Evolutionary conservation across 352 stramenopile species (phyloP).

Genomic region (Pythium phragmitis): DNA sequence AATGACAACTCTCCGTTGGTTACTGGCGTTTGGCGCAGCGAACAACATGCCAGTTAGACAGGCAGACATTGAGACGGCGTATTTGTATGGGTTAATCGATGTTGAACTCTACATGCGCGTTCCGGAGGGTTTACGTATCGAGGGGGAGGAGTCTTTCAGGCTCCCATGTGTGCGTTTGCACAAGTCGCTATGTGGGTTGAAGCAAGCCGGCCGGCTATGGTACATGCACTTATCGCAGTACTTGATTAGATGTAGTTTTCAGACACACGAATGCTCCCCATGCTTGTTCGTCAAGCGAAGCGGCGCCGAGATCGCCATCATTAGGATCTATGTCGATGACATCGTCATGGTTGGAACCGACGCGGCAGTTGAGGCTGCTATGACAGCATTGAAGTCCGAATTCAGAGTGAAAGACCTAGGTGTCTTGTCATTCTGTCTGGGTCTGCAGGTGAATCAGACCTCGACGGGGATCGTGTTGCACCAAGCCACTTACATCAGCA

Average conservation of each 20-base stretch:
- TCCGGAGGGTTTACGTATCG: constrained; percentile 21
- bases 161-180: constrained; percentile 16
- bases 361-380: constrained; percentile 19
- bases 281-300: constrained; percentile 24
- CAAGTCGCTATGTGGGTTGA: constrained; percentile 23
- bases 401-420: constrained; percentile 26
- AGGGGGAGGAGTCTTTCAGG: constrained; percentile 20
- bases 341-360: constrained; percentile 25
- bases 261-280: constrained; percentile 19
- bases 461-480: constrained; percentile 22
- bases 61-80: constrained; percentile 28
- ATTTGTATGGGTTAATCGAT: constrained; percentile 24
- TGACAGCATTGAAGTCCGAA: constrained; percentile 23
- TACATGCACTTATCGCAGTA: constrained; percentile 24
- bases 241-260: constrained; percentile 21
- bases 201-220: constrained; percentile 27
- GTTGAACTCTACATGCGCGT: constrained; percentile 13
- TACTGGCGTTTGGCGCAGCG: constrained; percentile 23
- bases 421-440: constrained; percentile 21
- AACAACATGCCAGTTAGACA: constrained; percentile 20
- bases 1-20: constrained; percentile 26
- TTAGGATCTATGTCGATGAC: constrained; percentile 27
- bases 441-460: constrained; percentile 22
- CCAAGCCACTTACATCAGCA: constrained; percentile 20
- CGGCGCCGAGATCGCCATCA: constrained; percentile 24